These are phyloP conservation scores for Botrytis cinerea DNA, from an alignment of 2,329 filamentous ascomycete species.

Conservation along the genomic window DNA sequence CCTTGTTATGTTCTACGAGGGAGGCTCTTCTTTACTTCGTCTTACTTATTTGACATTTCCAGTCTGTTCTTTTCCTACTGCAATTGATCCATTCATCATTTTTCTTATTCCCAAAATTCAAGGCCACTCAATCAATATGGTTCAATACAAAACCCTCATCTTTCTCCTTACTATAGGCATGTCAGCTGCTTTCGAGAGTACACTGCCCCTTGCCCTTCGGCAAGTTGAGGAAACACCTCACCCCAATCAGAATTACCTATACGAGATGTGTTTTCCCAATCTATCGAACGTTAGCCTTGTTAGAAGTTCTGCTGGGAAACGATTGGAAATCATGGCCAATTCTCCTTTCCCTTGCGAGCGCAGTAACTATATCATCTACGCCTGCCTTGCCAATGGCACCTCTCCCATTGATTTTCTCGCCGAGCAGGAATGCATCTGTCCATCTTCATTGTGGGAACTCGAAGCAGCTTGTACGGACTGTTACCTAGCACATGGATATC, in stretches of 20 bases:
- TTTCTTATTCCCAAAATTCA: not conserved
- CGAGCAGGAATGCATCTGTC: not conserved
- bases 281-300: not conserved
- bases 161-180: not conserved
- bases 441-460: not conserved
- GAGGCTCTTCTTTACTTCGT: not conserved
- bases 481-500: not conserved
- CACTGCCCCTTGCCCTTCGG: not conserved
- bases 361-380: not conserved
- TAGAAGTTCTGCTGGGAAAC: not conserved
- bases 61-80: not conserved
- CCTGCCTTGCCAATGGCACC: not conserved
- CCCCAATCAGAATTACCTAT: not conserved
- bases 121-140: not conserved
- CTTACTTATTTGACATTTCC: not conserved
- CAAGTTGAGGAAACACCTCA: not conserved
- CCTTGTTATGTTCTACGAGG: not conserved
- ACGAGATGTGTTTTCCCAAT: not conserved
- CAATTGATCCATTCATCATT: not conserved
- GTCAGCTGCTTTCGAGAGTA: not conserved
- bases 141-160: not conserved
- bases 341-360: not conserved
- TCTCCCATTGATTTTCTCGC: not conserved
- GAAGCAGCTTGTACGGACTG: not conserved
- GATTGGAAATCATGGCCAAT: not conserved